Evolutionary conservation across 306 rosid species (phyloP).

Genomic region (Rosa chinensis): DNA sequence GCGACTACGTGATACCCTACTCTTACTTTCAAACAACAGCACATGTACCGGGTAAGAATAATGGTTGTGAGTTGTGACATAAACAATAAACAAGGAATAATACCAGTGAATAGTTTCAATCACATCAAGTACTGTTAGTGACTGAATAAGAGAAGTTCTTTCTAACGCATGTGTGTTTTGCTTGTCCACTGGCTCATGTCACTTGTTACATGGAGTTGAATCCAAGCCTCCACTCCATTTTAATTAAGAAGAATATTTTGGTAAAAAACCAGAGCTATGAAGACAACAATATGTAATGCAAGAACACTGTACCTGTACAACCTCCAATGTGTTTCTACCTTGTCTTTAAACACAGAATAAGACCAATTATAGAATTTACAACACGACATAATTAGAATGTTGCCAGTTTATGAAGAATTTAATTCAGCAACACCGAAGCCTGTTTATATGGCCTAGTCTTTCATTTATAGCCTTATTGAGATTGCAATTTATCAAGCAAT

Average conservation of each 20-base stretch:
- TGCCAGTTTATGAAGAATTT: too few relatives aligned
- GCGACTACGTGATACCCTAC: not conserved
- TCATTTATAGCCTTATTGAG: too few relatives aligned
- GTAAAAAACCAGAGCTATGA: not conserved
- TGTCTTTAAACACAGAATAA: conserved; percentile 33
- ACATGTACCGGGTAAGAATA: not conserved
- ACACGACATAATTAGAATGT: too few relatives aligned
- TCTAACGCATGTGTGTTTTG: not conserved
- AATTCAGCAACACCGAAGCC: too few relatives aligned
- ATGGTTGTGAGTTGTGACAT: not conserved
- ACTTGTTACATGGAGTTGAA: not conserved
- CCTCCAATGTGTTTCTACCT: conserved; percentile 91
- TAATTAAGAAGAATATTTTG: not conserved
- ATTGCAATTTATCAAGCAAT: too few relatives aligned
- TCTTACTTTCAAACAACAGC: not conserved
- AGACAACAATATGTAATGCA: not conserved
- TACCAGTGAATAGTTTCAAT: not conserved
- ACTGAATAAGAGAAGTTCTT: not conserved
- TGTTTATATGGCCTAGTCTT: too few relatives aligned
- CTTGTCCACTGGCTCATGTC: not conserved
- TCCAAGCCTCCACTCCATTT: not conserved
- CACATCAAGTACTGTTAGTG: not conserved
- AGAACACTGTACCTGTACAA: conserved; percentile 62
- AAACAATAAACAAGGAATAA: not conserved
- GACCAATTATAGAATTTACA: too few relatives aligned